Conservation (phyloP, 2,329 filamentous ascomycete species). For the Aspergillus aculeatinus region DNA sequence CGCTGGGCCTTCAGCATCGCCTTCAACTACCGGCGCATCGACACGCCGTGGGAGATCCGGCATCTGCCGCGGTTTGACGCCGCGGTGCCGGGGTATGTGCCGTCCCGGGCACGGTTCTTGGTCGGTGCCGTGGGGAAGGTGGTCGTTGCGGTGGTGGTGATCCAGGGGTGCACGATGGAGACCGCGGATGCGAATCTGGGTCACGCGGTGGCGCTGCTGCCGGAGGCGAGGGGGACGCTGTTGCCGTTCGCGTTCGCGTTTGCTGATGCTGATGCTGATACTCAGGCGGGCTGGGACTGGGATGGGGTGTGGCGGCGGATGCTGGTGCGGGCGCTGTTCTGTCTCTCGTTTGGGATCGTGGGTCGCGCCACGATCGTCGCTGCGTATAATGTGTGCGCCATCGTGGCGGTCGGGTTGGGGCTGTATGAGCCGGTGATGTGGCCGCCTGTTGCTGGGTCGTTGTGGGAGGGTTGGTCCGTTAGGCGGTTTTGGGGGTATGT, state of each 20-base stretch:
- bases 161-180: slow-evolving; percentile 18
- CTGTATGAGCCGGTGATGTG: slow-evolving; percentile 14
- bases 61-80: slow-evolving; percentile 10
- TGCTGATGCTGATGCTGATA: no score
- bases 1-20: slow-evolving; percentile 15
- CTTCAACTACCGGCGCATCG: slow-evolving; percentile 24
- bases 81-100: not conserved
- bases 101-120: slow-evolving; percentile 11
- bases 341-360: slow-evolving; percentile 19
- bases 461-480: slow-evolving; percentile 15
- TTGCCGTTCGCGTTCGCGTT: no score
- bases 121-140: slow-evolving; percentile 5
- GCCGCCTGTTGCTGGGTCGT: slow-evolving; percentile 18
- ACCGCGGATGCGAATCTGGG: slow-evolving; percentile 3
- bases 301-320: not conserved
- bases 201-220: not conserved
- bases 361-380: slow-evolving; percentile 15
- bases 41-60: slow-evolving; percentile 24
- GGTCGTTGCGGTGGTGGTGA: not conserved
- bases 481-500: slow-evolving; percentile 21
- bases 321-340: slow-evolving; percentile 9
- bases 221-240: slow-evolving; percentile 6
- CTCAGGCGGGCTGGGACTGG: no score
- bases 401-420: slow-evolving; percentile 8
- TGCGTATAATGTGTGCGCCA: slow-evolving; percentile 10